Evolutionary conservation across 176 grass and related monocot species (phyloP), one percentile per base, ranked within the genome.

Genomic region (Poa pratensis): DNA sequence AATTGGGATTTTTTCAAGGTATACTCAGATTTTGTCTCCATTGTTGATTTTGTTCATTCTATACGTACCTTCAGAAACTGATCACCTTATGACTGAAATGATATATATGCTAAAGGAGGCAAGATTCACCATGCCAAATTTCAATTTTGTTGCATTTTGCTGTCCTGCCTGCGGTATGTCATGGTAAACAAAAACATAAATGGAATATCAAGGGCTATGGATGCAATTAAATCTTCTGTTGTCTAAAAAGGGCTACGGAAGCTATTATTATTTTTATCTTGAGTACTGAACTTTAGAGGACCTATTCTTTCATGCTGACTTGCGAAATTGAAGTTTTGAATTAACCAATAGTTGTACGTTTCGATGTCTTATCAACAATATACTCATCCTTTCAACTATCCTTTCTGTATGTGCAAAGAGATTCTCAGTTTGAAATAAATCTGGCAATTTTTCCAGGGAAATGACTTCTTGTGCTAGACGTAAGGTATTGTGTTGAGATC

Each of bases 1-100:
- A 88, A 87, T 52, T 69, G 30, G 63, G 64, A 19, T 8, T 28
- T 79, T 79, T 72, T 40, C 18, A 79, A 89, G 90, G 87, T 92
- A 89, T 72, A 16, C 46, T 52, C 23, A 49, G 45, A 71, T 71
- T 40, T 87, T 40, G 2, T 22, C 49, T 15, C 5, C 43, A 39
- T 75, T 18, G 10, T 42, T 72, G 51, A 51, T 82, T 9, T 52
- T 72, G 3, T 87, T 51, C 5, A 45, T 81, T 19, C 34, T 54
- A 50, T 40, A 78, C 27, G 63, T 79, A 51, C 49, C 20, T 69
- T 80, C 70, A 32, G 27, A 70, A 49, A 30, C 69, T 86, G 53
- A 32, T 28, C 61, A 43, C 35, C 3, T 69, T 23, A 16, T 2
- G 58, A 60, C 37, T 74, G 69, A 80, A 50, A 80, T 16, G 48